Evolutionary conservation across 1,284 basidiomycete genomes (phyloP).

Genomic region (Leucoagaricus sp.): DNA sequence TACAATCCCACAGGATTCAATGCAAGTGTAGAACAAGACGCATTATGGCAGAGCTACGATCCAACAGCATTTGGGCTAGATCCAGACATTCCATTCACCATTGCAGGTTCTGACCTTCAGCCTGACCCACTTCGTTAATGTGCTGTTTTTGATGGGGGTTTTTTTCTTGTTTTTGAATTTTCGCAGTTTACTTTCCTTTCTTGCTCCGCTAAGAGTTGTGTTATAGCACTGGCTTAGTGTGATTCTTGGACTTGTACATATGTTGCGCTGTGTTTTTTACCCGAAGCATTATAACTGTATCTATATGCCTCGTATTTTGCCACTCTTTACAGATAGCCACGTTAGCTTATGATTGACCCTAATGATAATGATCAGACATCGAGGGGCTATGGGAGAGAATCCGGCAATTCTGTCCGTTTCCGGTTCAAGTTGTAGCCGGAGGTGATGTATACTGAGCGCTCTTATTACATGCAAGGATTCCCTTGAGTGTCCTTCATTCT

Average conservation of each 20-base stretch:
- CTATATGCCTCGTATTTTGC: conserved; percentile 9
- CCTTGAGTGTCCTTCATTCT: background rate
- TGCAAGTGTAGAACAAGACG: conserved; percentile 57
- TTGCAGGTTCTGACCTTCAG: conserved; percentile 37
- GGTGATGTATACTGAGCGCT: conserved; percentile 11
- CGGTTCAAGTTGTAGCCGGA: conserved; percentile 25
- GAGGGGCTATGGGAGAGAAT: too few relatives aligned
- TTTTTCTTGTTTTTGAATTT: conserved; percentile 12
- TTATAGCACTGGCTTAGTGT: background rate
- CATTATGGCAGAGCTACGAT: conserved; percentile 75
- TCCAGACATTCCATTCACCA: conserved; percentile 70
- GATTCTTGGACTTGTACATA: conserved; percentile 4
- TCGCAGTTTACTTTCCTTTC: conserved; percentile 6
- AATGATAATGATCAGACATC: too few relatives aligned
- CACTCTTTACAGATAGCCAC: conserved; percentile 1
- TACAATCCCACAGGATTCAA: conserved; percentile 47
- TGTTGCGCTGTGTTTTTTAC: background rate
- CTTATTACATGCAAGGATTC: conserved; percentile 9
- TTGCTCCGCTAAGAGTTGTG: conserved; percentile 1
- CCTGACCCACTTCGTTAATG: conserved; percentile 30
- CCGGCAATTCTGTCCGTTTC: conserved; percentile 7
- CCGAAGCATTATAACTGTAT: conserved; percentile 9
- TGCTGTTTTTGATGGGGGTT: conserved; percentile 10
- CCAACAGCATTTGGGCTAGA: conserved; percentile 69
- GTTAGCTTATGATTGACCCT: conserved; percentile 7